These are phyloP conservation scores for Psophocarpus tetragonolobus DNA, from an alignment of 306 rosid genomes.

Conservation along the genomic window DNA sequence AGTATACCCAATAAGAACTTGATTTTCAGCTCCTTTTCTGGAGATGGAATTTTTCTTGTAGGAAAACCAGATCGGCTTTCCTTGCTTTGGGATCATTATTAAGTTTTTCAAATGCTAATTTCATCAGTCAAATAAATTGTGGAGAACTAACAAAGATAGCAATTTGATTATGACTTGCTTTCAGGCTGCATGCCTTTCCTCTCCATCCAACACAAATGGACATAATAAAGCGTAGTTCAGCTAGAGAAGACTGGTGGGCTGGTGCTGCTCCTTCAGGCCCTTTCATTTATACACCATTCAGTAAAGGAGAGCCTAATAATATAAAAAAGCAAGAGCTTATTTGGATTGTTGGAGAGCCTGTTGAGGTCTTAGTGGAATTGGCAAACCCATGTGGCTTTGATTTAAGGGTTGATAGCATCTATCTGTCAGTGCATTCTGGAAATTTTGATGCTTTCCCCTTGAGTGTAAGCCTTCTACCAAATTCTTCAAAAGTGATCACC, in stretches of 20 bases:
- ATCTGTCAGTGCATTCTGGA: slow-evolving; percentile 88
- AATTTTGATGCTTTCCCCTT: slow-evolving; percentile 93
- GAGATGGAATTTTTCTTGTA: background rate
- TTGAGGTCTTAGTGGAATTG: slow-evolving; percentile 90
- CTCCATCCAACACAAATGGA: slow-evolving; percentile 82
- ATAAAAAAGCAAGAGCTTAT: slow-evolving; percentile 73
- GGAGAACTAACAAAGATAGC: slow-evolving; percentile 12
- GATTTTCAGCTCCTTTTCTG: slow-evolving; percentile 8
- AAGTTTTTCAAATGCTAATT: slow-evolving; percentile 25
- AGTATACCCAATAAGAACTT: background rate
- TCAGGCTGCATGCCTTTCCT: slow-evolving; percentile 90
- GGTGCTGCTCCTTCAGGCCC: slow-evolving; percentile 95
- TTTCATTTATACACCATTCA: slow-evolving; percentile 94
- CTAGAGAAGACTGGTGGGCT: slow-evolving; percentile 98
- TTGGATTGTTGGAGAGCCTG: slow-evolving; percentile 96
- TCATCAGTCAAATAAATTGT: slow-evolving; percentile 13
- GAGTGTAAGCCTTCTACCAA: slow-evolving; percentile 78
- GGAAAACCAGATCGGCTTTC: slow-evolving; percentile 16
- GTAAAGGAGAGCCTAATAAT: slow-evolving; percentile 84
- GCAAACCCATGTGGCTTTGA: slow-evolving; percentile 98
- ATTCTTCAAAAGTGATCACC: slow-evolving; percentile 87
- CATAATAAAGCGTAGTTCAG: slow-evolving; percentile 85
- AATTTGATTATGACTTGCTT: slow-evolving; percentile 35
- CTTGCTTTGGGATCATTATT: background rate
- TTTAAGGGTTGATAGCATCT: slow-evolving; percentile 91